These are phyloP conservation scores for Heracleum sosnowskyi DNA, from an alignment of 129 eudicot species.

Conservation along the genomic window DNA sequence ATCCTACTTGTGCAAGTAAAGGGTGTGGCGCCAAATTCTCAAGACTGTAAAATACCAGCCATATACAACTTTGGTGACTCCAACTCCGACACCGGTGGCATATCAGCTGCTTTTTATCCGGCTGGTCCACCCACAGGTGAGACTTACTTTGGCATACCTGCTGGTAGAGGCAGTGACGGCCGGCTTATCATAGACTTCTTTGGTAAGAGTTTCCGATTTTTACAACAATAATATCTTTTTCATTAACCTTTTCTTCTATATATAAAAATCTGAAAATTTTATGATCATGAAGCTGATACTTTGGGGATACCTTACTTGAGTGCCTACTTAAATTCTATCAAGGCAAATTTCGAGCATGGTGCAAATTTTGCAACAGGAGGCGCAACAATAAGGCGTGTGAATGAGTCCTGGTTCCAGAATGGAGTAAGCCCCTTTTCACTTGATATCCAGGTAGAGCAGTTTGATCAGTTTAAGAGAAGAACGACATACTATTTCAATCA, in stretches of 20 bases:
- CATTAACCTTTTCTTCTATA: not conserved
- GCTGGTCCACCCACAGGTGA: slow-evolving; percentile 27
- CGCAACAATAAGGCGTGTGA: slow-evolving; percentile 50
- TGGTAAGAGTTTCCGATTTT: not conserved
- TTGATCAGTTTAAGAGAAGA: slow-evolving; percentile 47
- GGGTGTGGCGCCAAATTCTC: not conserved
- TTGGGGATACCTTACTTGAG: slow-evolving; percentile 55
- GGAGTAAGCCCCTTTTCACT: slow-evolving; percentile 60
- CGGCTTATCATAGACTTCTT: slow-evolving; percentile 41
- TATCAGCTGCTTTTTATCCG: slow-evolving; percentile 17
- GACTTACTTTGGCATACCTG: slow-evolving; percentile 33
- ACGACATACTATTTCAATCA: slow-evolving; percentile 43
- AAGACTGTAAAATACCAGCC: slow-evolving; percentile 9
- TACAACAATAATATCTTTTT: too few relatives aligned
- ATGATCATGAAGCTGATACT: slow-evolving; percentile 39
- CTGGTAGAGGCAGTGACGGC: slow-evolving; percentile 44
- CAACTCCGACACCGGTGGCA: slow-evolving; percentile 42
- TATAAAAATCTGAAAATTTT: not conserved
- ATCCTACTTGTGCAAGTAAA: not conserved
- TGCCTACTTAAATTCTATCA: slow-evolving; percentile 59
- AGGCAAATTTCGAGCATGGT: slow-evolving; percentile 52
- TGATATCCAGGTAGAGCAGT: slow-evolving; percentile 63
- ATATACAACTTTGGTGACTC: slow-evolving; percentile 43
- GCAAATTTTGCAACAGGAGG: slow-evolving; percentile 87
- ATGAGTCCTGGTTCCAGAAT: slow-evolving; percentile 44